A percentile compares a stretch with the other conserved stretches of the same genome.
These are phyloP conservation scores for Alternaria solani DNA, from an alignment of 2,329 filamentous ascomycete species.

Conservation along the genomic window DNA sequence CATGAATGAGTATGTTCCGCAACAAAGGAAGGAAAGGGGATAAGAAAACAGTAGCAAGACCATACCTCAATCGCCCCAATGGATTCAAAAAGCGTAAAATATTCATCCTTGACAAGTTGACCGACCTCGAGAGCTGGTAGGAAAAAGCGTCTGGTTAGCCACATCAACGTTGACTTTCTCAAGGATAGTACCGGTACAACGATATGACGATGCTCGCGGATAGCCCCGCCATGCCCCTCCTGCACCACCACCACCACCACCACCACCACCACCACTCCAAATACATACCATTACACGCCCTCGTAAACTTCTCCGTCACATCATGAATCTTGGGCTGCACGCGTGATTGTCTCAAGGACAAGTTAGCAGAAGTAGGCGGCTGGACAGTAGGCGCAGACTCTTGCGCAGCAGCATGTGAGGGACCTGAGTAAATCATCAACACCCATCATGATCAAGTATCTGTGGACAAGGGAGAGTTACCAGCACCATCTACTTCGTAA, in stretches of 20 bases:
- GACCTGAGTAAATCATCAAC: slow-evolving; percentile 26
- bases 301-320: slow-evolving; percentile 64
- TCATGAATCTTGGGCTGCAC: slow-evolving; percentile 56
- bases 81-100: slow-evolving; percentile 92
- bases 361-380: slow-evolving; percentile 27
- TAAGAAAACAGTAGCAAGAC: not conserved
- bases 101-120: slow-evolving; percentile 90
- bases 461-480: not conserved
- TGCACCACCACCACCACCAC: not conserved
- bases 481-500: slow-evolving; percentile 26
- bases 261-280: not conserved
- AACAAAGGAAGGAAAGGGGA: not conserved
- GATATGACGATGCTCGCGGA: slow-evolving; percentile 1
- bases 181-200: not conserved
- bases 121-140: slow-evolving; percentile 75
- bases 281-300: slow-evolving; percentile 60
- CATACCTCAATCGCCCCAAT: slow-evolving; percentile 80
- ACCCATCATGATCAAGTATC: slow-evolving; percentile 15
- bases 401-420: slow-evolving; percentile 23
- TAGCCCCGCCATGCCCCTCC: slow-evolving; percentile 28
- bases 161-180: not conserved
- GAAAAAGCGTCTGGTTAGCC: slow-evolving; percentile 13
- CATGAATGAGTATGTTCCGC: not conserved
- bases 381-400: slow-evolving; percentile 25
- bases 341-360: slow-evolving; percentile 43